These are phyloP conservation scores for Salvia hispanica DNA, from an alignment of 257 asterid species.

Conservation along the genomic window DNA sequence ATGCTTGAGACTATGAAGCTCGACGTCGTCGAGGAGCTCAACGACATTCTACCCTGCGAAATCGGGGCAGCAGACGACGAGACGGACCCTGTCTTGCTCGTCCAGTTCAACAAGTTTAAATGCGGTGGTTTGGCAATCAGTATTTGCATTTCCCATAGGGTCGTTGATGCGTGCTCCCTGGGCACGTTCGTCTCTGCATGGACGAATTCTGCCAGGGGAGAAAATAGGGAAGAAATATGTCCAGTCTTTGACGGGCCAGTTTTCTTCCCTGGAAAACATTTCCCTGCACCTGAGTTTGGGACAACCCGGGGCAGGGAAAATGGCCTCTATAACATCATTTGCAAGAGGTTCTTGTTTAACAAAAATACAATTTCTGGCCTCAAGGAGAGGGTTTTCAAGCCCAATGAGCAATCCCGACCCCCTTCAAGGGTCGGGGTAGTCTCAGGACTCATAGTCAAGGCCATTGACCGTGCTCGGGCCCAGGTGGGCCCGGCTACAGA, in stretches of 20 bases:
- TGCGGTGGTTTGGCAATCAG: neutral
- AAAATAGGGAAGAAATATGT: neutral
- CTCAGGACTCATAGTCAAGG: neutral
- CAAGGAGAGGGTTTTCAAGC: neutral
- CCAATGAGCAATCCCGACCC: no score
- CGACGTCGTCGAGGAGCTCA: neutral
- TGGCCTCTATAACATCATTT: neutral
- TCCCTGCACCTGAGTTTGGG: conserved; percentile 14
- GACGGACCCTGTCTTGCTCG: neutral
- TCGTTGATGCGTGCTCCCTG: conserved; percentile 9
- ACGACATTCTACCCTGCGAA: conserved; percentile 21
- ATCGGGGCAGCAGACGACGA: conserved; percentile 21
- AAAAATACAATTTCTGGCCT: neutral
- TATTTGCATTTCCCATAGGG: conserved; percentile 1
- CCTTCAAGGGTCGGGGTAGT: neutral
- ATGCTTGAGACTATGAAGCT: no score
- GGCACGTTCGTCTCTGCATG: conserved; percentile 8
- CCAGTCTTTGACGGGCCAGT: neutral
- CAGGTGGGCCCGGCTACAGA: neutral
- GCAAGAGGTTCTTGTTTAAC: neutral
- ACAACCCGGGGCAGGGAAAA: conserved; percentile 9
- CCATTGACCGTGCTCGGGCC: neutral
- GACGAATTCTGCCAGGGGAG: neutral
- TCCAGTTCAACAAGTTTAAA: neutral
- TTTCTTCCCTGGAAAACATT: neutral